Percentiles rank a stretch among this genome's conserved stretches.
Conservation (phyloP, 2,329 filamentous ascomycete genomes). For the Nothomitra cinnamomea region DNA sequence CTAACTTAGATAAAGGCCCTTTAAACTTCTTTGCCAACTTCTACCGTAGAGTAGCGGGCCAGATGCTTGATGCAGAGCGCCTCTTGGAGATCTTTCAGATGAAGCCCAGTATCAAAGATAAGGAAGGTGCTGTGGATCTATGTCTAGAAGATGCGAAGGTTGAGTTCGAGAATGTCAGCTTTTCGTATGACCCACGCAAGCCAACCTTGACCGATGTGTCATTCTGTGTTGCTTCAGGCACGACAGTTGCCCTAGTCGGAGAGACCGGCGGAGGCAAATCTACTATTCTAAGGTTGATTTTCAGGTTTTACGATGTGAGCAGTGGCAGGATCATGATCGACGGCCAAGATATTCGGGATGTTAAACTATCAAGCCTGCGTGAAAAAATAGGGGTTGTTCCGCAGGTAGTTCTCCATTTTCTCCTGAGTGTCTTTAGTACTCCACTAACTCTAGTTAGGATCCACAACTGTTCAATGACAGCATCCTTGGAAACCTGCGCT, state of each 20-base stretch:
- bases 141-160: slow-evolving; percentile 30
- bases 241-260: slow-evolving; percentile 37
- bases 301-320: slow-evolving; percentile 35
- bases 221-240: slow-evolving; percentile 29
- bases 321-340: slow-evolving; percentile 33
- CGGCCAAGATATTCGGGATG: slow-evolving; percentile 38
- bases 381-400: slow-evolving; percentile 36
- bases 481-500: slow-evolving; percentile 47
- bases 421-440: no score
- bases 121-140: slow-evolving; percentile 28
- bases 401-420: slow-evolving; percentile 6
- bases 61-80: slow-evolving; percentile 48
- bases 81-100: slow-evolving; percentile 39
- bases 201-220: slow-evolving; percentile 29
- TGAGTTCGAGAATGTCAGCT: slow-evolving; percentile 35
- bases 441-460: slow-evolving; percentile 28
- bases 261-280: slow-evolving; percentile 40
- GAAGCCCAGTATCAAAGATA: slow-evolving; percentile 36
- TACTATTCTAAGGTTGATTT: slow-evolving; percentile 36
- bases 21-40: slow-evolving; percentile 33
- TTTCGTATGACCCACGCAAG: slow-evolving; percentile 34
- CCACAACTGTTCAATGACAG: slow-evolving; percentile 46
- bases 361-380: slow-evolving; percentile 40
- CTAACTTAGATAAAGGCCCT: slow-evolving; percentile 19
- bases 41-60: slow-evolving; percentile 30